Evolutionary conservation across 176 grass and related monocot genomes (phyloP).

Genomic region (Oryza meyeriana): DNA sequence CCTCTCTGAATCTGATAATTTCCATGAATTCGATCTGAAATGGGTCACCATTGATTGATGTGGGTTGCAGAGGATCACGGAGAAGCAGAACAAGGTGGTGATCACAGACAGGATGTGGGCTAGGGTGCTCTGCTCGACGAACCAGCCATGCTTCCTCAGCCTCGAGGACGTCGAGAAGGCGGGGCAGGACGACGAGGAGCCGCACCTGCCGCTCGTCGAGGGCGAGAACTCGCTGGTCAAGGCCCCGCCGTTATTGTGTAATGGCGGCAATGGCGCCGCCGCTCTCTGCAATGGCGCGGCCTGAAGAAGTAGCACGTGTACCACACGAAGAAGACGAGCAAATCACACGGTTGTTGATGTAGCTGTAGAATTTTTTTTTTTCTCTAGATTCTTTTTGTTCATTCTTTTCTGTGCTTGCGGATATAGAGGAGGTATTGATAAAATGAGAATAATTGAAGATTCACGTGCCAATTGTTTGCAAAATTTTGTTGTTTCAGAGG

Average conservation of each 20-base stretch:
- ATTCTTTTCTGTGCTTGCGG: slow-evolving; percentile 12
- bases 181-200: slow-evolving; percentile 32
- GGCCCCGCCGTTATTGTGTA: slow-evolving; percentile 9
- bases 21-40: not conserved
- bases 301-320: not conserved
- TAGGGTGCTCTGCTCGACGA: slow-evolving; percentile 77
- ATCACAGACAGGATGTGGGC: slow-evolving; percentile 94
- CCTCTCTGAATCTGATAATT: not conserved
- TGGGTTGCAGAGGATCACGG: slow-evolving; percentile 66
- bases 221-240: slow-evolving; percentile 38
- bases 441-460: slow-evolving; percentile 9
- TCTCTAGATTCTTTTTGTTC: not conserved
- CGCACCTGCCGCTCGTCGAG: slow-evolving; percentile 31
- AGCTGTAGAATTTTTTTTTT: not conserved
- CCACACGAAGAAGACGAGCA: not conserved
- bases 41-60: not conserved
- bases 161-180: slow-evolving; percentile 53
- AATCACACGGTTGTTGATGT: not conserved
- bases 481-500: not conserved
- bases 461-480: not conserved
- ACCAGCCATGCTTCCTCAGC: slow-evolving; percentile 86
- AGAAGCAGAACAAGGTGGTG: slow-evolving; percentile 84
- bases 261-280: slow-evolving; percentile 21
- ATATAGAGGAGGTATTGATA: not conserved
- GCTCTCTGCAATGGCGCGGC: slow-evolving; percentile 17